Evolutionary conservation across 257 asterid species (phyloP).

Genomic region (Przewalskia tangutica): DNA sequence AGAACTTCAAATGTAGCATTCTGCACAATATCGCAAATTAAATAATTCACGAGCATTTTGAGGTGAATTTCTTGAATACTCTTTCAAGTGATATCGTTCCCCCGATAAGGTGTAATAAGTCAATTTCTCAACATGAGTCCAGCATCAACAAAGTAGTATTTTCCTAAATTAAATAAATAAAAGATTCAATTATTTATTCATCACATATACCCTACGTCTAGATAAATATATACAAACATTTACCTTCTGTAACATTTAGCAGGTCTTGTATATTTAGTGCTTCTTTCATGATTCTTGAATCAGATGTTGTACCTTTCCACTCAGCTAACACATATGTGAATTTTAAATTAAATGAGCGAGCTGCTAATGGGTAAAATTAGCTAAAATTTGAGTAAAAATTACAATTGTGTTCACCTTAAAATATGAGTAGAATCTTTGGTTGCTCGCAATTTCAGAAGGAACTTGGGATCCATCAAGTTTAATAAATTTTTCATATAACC

Average conservation of each 20-base stretch:
- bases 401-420: no score
- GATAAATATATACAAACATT: no score
- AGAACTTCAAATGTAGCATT: not conserved
- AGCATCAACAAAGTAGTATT: no score
- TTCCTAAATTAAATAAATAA: no score
- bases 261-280: not conserved
- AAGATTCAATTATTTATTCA: no score
- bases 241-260: no score
- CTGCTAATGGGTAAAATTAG: not conserved
- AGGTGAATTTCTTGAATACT: not conserved
- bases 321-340: not conserved
- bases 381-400: no score
- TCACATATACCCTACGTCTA: no score
- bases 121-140: not conserved
- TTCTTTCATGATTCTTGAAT: not conserved
- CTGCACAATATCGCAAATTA: not conserved
- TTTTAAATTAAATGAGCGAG: not conserved
- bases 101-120: not conserved
- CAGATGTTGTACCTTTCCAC: slow-evolving; percentile 1
- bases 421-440: no score
- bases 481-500: not conserved
- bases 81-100: not conserved
- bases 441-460: no score
- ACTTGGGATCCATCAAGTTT: no score
- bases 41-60: not conserved